Conservation (phyloP, 164 flowering plant species). For the Taxillus chinensis region DNA sequence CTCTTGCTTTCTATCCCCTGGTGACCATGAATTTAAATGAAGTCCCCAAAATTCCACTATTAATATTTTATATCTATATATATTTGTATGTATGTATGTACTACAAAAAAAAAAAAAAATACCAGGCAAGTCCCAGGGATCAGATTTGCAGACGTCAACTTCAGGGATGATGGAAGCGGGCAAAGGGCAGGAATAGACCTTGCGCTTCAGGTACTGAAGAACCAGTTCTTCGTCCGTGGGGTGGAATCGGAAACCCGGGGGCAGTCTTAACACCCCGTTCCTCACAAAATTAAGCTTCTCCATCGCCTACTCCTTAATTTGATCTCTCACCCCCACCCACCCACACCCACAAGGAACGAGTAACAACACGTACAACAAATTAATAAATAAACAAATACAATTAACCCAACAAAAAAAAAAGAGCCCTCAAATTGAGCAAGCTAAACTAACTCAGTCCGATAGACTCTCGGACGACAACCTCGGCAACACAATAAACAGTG, state of each 20-base stretch:
- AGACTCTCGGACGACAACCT: too few species aligned
- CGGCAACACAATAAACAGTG: too few species aligned
- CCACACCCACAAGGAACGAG: not conserved
- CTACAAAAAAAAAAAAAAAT: not conserved
- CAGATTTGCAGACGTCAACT: constrained; percentile 60
- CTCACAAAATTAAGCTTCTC: constrained; percentile 43
- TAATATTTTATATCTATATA: too few species aligned
- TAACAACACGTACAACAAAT: too few species aligned
- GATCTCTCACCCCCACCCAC: not conserved
- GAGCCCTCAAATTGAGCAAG: too few species aligned
- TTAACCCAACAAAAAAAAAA: too few species aligned
- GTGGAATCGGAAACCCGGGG: constrained; percentile 71
- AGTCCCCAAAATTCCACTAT: too few species aligned
- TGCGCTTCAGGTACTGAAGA: constrained; percentile 49
- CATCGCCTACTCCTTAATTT: constrained; percentile 12
- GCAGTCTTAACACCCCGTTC: constrained; percentile 51
- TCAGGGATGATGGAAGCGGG: constrained; percentile 75
- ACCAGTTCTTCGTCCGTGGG: constrained; percentile 73
- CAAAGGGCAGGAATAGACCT: constrained; percentile 41
- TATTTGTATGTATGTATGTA: too few species aligned
- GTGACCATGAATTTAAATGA: too few species aligned
- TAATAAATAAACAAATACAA: too few species aligned
- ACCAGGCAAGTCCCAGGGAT: constrained; percentile 86
- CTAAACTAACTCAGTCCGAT: too few species aligned
- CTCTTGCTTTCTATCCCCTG: constrained; percentile 49